Evolutionary conservation across 768 basidiomycete genomes (phyloP), one percentile per base, ranked within the genome.

Genomic region (Boletus sp.): DNA sequence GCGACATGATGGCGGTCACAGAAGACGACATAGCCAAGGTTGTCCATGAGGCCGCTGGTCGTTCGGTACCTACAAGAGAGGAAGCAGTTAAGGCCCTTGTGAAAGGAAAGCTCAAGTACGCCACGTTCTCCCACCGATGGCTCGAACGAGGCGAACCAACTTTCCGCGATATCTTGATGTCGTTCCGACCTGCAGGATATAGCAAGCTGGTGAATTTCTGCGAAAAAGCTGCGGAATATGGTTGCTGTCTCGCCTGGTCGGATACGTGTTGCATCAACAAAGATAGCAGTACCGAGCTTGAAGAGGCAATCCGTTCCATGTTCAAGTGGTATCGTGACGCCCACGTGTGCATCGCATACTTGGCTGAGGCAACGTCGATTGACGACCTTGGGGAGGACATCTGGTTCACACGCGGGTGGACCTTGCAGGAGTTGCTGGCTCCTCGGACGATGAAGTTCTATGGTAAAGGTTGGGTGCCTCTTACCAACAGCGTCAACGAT

Each of bases 251-350:
- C 4, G 73, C 67, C 30, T 74, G 71, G 71, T 70, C 67, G n/a
- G 73, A 74, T 35, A 74, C 73, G 15, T 71, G 67, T 11, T 73
- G 71, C 28, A 73, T 73, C 45, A 69, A 73, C 49, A 74, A 73
- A 9, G 64, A 71, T 8, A 73, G 71, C 50, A 73, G 73, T 41
- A 63, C 73, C 1, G 71, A 73, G 41, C 71, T 73, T 3, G 68
- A 73, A 50, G 69, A 72, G 50, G 70, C 69, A 1, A 70, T 72
- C 33, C 67, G 66, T n/a, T 70, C 71, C 32, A 72, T 70, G 71
- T 70, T 70, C 55, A 70, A 68, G 56, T 70, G 69, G 69, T 70
- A 70, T 45, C 69, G 66, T 11, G 64, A 66, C 9, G 47, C 68
- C 10, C 55, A 68, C 36, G 54, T 68, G 12, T 72, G 71, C 64